A percentile compares a stretch with the other conserved stretches of the same genome.
phyloP scores from a whole-genome alignment of 805 yeast species.

The Hanseniaspora thailandica region DNA sequence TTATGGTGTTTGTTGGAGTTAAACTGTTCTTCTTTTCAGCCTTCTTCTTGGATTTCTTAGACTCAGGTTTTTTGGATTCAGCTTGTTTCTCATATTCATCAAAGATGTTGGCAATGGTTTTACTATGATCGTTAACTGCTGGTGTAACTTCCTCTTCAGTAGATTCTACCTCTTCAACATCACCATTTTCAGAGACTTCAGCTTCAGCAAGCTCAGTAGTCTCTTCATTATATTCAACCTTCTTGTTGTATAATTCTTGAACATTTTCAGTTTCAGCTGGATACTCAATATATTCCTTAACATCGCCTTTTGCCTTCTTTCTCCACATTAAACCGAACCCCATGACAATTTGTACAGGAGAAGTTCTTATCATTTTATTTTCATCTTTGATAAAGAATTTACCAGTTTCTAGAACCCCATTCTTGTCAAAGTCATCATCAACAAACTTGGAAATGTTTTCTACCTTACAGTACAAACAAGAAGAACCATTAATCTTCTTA shows the following conservation, averaged over 20 bases:
- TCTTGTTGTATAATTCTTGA: neutral
- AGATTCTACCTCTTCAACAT: constrained; percentile 1
- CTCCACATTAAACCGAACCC: constrained; percentile 78
- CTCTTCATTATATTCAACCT: neutral
- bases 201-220: neutral
- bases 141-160: constrained; percentile 12
- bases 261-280: neutral
- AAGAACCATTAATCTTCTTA: constrained; percentile 41
- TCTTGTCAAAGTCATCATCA: constrained; percentile 35
- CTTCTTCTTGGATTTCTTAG: constrained; percentile 20
- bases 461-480: constrained; percentile 74
- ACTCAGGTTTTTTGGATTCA: constrained; percentile 6
- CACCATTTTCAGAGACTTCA: constrained; percentile 5
- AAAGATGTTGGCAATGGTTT: constrained; percentile 7
- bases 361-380: constrained; percentile 47
- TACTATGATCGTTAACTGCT: neutral
- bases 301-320: constrained; percentile 35
- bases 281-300: constrained; percentile 15
- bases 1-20: constrained; percentile 25
- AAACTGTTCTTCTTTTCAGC: constrained; percentile 25
- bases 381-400: constrained; percentile 42
- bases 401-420: constrained; percentile 46
- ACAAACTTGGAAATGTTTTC: constrained; percentile 59
- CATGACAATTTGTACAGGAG: constrained; percentile 78
- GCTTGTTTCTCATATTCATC: constrained; percentile 12